These are phyloP conservation scores for Ambrosiella xylebori DNA, from an alignment of 2,329 filamentous ascomycete genomes.

Conservation along the genomic window DNA sequence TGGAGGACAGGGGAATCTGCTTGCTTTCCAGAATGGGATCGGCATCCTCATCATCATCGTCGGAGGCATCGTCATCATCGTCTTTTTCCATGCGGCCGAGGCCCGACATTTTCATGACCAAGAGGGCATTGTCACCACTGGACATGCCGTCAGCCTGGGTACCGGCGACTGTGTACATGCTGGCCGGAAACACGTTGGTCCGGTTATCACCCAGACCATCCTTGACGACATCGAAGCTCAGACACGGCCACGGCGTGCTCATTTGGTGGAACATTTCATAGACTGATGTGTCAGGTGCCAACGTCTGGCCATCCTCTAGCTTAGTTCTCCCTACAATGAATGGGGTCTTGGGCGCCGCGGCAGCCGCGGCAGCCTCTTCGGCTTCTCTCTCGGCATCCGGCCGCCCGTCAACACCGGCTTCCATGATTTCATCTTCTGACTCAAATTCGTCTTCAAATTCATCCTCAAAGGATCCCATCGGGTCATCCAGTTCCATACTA, in stretches of 20 bases:
- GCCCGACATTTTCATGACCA: constrained; percentile 92
- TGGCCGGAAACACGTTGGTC: constrained; percentile 72
- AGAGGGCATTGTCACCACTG: constrained; percentile 75
- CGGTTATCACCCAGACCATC: constrained; percentile 78
- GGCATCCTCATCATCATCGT: constrained; percentile 55
- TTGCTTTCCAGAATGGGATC: constrained; percentile 91
- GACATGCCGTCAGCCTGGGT: constrained; percentile 70
- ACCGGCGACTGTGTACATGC: constrained; percentile 84
- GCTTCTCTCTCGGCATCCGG: constrained; percentile 86
- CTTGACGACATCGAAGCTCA: constrained; percentile 83
- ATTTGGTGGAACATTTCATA: constrained; percentile 96
- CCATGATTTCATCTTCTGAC: constrained; percentile 75
- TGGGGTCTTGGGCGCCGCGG: constrained; percentile 61
- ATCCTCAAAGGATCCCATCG: constrained; percentile 74
- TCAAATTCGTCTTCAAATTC: constrained; percentile 89
- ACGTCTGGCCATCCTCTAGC: constrained; percentile 74
- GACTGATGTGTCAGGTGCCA: constrained; percentile 80
- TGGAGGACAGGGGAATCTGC: constrained; percentile 68
- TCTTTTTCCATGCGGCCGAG: constrained; percentile 70
- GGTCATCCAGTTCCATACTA: constrained; percentile 43
- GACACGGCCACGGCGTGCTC: constrained; percentile 87
- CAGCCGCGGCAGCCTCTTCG: constrained; percentile 82
- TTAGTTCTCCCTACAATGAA: constrained; percentile 93
- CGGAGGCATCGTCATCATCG: constrained; percentile 45
- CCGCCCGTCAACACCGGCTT: constrained; percentile 82